Base-by-base conservation (phyloP, 257 asterid genomes). In the Solanum paucissectum region DNA sequence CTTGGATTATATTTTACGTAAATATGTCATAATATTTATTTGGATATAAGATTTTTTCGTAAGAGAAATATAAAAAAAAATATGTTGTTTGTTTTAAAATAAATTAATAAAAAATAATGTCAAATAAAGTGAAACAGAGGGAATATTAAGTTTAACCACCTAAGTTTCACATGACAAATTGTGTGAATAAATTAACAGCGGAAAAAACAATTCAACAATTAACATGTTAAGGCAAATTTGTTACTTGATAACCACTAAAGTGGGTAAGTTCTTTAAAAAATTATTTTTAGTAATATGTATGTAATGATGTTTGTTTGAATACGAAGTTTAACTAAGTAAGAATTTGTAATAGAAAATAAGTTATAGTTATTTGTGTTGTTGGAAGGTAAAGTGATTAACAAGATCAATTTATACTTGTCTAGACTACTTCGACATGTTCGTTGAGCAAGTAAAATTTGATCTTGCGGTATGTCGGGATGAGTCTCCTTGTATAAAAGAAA, bases 391-490 rank as follows among this genome's bases (percentile, higher is more conserved):
- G 1, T 68, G 75, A 27, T 2, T 49, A 14, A 14, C 9, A 49
- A 0, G 20, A 25, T 0, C 0, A 68, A 68, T 7, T 6, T 29
- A 6, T 16, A 13, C 4, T 33, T 13, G 9, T 7, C 2, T 68
- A 1, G 21, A 27, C 8, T 68, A 29, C 3, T 68, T 68, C 11
- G 2, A 33, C 6, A 7, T 0, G 23, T 18, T 52, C 62, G 0
- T 52, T 52, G 9, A 52, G 9, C 62, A 52, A 52, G 62, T 52
- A 52, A 52, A 18, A 6, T 18, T 52, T 52, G 62, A 52, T 52
- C 2, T 18, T 52, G 0, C 4, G 2, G 4, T n/a, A 52, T 18
- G 1, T 16, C 10, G 10, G 2, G 60, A 52, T 18, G 62, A 52
- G 62, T 52, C 62, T 52, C 4, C 2, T 18, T 3, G 4, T 52